Conservation (phyloP, 441 rosid genomes). For the Gossypium gossypioides region DNA sequence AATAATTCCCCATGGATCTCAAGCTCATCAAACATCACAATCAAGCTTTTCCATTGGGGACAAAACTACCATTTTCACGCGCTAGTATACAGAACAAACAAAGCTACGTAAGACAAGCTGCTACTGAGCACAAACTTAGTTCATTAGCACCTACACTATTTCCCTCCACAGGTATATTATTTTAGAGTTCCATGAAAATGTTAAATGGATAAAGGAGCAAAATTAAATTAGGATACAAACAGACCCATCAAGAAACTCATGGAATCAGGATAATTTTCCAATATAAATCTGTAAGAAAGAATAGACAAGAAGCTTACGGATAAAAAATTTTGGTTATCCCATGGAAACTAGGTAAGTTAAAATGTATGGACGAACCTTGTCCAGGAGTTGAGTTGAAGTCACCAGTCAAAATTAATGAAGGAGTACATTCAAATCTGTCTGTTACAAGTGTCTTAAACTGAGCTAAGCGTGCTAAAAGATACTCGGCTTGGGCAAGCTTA, state of each 20-base stretch:
- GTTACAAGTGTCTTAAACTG: slow-evolving; percentile 49
- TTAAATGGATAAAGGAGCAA: neutral
- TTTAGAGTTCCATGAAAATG: neutral
- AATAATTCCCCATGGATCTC: neutral
- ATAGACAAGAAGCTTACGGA: neutral
- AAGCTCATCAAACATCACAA: neutral
- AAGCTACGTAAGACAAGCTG: neutral
- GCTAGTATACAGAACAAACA: neutral
- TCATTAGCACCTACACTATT: neutral
- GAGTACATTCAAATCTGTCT: slow-evolving; percentile 25
- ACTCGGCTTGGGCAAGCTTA: slow-evolving; percentile 88
- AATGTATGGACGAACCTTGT: slow-evolving; percentile 39
- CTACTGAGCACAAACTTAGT: neutral
- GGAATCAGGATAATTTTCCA: neutral
- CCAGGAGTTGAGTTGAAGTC: slow-evolving; percentile 91
- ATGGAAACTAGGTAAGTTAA: neutral
- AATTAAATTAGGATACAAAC: neutral
- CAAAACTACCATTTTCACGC: neutral
- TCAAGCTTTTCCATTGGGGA: neutral
- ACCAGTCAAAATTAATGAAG: slow-evolving; percentile 44
- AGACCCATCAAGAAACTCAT: neutral
- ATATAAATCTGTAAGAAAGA: neutral
- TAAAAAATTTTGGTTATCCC: neutral
- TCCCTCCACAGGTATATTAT: neutral
- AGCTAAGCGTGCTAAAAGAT: slow-evolving; percentile 58